Evolutionary conservation across 306 rosid species (phyloP).

Genomic region (Alnus glutinosa): DNA sequence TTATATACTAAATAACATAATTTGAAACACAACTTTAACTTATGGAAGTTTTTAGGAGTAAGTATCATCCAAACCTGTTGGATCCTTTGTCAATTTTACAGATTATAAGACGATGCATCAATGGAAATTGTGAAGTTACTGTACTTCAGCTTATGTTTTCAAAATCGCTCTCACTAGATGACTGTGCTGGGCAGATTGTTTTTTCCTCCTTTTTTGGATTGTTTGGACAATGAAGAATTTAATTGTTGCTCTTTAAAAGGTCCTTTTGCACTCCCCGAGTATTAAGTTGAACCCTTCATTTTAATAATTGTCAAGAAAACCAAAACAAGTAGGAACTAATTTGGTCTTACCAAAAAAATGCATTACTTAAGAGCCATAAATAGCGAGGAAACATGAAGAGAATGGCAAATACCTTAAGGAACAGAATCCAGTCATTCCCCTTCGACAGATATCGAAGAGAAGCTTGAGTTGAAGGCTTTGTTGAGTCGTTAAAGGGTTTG

Average conservation of each 20-base stretch:
- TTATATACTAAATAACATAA: background rate
- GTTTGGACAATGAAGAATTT: no score
- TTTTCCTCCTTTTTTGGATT: no score
- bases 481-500: no score
- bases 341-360: background rate
- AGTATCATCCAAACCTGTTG: background rate
- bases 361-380: constrained; percentile 4
- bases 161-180: no score
- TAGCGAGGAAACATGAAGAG: background rate
- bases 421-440: constrained; percentile 64
- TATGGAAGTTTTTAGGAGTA: constrained; percentile 8
- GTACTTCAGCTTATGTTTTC: no score
- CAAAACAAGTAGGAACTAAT: background rate
- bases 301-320: background rate
- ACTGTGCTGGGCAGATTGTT: no score
- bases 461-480: no score
- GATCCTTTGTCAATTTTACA: no score
- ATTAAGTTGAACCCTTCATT: background rate
- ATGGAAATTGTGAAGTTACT: no score
- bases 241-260: no score
- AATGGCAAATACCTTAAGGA: constrained; percentile 58
- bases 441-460: constrained; percentile 46
- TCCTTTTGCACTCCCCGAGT: background rate
- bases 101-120: no score
- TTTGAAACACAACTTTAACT: background rate